Evolutionary conservation across 2,329 filamentous ascomycete genomes (phyloP), one percentile per base, ranked within the genome.

Genomic region (Drechslerella coelobrocha): DNA sequence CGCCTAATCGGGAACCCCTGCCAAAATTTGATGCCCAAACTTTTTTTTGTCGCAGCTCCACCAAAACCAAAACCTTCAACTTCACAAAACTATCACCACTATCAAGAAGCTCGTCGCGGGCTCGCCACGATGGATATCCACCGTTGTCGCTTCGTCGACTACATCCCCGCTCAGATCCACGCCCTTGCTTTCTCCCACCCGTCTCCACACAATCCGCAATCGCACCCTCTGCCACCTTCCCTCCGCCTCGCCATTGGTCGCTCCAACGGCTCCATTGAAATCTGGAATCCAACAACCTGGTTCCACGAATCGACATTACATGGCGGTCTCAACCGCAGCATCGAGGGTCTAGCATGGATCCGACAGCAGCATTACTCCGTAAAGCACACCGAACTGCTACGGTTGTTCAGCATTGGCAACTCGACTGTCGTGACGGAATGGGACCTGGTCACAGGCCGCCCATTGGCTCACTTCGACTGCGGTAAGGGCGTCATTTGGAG

Each of bases 401-500:
- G 94, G 68, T 85, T 99, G 43, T 99, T 99, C 82, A 97, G 93
- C 79, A 96, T 97, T 77, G 93, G 93, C 63, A 96, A 94, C 78
- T 96, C 92, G 19, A 91, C 89, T 56, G 89, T 89, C 23, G 87
- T 99, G 50, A 97, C 92, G 0, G 94, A 99, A 79, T 99, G 94
- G 94, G 89, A 97, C 80, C 82, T 99, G 23, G 86, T 87, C 74
- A 89, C 87, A 73, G 91, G 90, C 12, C 83, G 86, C 61, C 90
- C 92, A 9, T 85, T 89, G 80, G 86, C 89, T 68, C 89, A 95
- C 79, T 91, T 91, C 17, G 92, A 90, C 76, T 94, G 93, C 48
- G 95, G 95, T 79, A 91, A 96, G 79, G 92, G 92, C 74, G 92
- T 97, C 77, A 93, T 97, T 72, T 99, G 94, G 94, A 97, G 93